These are phyloP conservation scores for Lithohypha guttulata DNA, from an alignment of 2,329 filamentous ascomycete species.

Conservation along the genomic window DNA sequence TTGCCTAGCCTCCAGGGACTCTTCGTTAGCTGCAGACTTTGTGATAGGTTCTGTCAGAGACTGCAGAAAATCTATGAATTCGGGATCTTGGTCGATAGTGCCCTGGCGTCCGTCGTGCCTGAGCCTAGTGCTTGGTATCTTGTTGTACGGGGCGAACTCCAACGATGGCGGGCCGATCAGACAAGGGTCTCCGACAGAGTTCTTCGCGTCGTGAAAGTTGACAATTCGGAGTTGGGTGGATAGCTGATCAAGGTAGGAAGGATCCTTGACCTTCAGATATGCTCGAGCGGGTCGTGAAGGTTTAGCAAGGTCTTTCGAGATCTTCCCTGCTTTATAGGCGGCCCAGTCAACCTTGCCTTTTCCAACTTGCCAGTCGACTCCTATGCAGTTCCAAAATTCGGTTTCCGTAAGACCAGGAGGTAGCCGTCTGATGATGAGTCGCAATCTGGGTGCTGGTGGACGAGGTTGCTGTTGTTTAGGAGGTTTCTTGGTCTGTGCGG, in stretches of 20 bases:
- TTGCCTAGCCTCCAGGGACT: constrained; percentile 41
- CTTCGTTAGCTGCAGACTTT: constrained; percentile 44
- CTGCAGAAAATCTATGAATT: constrained; percentile 89
- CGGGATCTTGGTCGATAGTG: constrained; percentile 90
- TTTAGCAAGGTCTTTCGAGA: constrained; percentile 78
- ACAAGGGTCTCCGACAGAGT: constrained; percentile 58
- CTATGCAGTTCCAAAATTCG: constrained; percentile 64
- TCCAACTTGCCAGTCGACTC: constrained; percentile 71
- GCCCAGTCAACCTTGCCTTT: constrained; percentile 78
- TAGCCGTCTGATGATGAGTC: constrained; percentile 73
- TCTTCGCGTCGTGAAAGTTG: constrained; percentile 71
- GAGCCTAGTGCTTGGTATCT: constrained; percentile 62
- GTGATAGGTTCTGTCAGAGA: constrained; percentile 63
- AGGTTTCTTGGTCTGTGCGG: constrained; percentile 37
- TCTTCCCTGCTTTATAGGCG: constrained; percentile 60
- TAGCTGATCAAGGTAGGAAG: constrained; percentile 55
- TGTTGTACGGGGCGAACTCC: constrained; percentile 75
- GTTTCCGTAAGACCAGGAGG: constrained; percentile 72
- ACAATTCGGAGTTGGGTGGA: constrained; percentile 58
- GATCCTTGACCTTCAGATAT: constrained; percentile 70
- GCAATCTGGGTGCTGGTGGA: constrained; percentile 54
- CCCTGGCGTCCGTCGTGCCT: constrained; percentile 77
- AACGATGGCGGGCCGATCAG: constrained; percentile 69
- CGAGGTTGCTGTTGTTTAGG: constrained; percentile 32
- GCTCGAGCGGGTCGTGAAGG: constrained; percentile 69